Evolutionary conservation across 2,329 filamentous ascomycete genomes (phyloP), one percentile per base, ranked within the genome.

Genomic region (Amauroascus verrucosus): DNA sequence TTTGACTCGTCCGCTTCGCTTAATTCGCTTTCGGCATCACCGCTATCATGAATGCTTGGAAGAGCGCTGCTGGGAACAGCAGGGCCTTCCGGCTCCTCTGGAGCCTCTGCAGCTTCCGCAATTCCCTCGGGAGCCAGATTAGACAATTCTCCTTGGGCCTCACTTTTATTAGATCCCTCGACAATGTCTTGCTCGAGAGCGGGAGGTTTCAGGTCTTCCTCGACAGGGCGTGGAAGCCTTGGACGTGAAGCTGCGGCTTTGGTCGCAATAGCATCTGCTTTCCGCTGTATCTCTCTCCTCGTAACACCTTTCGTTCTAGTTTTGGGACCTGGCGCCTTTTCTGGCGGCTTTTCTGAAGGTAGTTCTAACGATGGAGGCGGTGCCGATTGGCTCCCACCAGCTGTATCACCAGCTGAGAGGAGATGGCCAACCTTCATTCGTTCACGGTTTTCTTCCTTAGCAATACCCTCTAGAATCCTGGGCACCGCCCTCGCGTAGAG

Each of bases 21-120:
- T 0, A 86, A 71, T 57, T 85, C 83, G 62, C 82, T 85, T 65
- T 86, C 83, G 52, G 84, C 81, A 57, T 85, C 82, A 0, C 79
- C 82, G 38, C 78, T 83, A 56, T 84, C 81, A 56, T 83, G 79
- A 6, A 82, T 69, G 55, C 79, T 86, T 5, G 77, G 78, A 0
- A 76, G 74, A 5, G 77, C 75, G 54, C 80, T 82, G 48, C 73
- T 79, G 30, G 71, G 67, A 16, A 65, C 66, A 43, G 66, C 67
- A 11, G 61, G 58, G 11, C 71, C 61, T 70, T 75, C 67, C 73
- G 77, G 45, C 66, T 76, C 30, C 26, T 35, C 16, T 37, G 8
- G 11, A 14, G 24, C 30, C 26, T 35, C 16, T 37, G 8, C 5
- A 14, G 24, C 18, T 6, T 43, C 22, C 5, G 24, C 4, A 18